Percentiles rank a stretch among this genome's conserved stretches.
These are phyloP conservation scores for Mesembryanthemum crystallinum DNA, from an alignment of 148 eudicot genomes.

Conservation along the genomic window DNA sequence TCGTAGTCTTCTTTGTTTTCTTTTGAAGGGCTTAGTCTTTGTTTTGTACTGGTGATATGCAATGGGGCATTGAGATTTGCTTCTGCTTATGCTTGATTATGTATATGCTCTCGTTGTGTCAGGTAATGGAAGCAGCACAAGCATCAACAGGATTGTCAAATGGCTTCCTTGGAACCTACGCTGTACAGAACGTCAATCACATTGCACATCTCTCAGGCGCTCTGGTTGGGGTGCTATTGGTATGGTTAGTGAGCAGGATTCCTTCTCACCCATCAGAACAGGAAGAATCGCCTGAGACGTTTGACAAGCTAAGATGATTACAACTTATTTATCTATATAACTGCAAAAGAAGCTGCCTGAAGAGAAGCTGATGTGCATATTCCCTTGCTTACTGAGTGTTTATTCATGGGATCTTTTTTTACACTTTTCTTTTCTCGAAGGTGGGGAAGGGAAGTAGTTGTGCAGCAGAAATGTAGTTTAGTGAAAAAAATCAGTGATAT, in stretches of 20 bases:
- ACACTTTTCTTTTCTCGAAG: not conserved
- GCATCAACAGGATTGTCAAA: slow-evolving; percentile 69
- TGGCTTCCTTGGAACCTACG: slow-evolving; percentile 35
- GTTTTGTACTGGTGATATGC: not conserved
- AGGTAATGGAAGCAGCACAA: slow-evolving; percentile 96
- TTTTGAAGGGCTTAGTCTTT: no score
- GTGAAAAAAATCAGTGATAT: not conserved
- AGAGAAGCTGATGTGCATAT: slow-evolving; percentile 8
- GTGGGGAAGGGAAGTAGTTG: not conserved
- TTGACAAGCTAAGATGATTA: slow-evolving; percentile 10
- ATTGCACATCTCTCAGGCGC: slow-evolving; percentile 89
- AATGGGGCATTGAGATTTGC: not conserved
- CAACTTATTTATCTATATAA: not conserved
- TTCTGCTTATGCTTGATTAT: not conserved
- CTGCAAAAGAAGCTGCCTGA: not conserved
- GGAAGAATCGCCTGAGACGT: slow-evolving; percentile 25
- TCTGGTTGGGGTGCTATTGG: slow-evolving; percentile 64
- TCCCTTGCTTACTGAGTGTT: slow-evolving; percentile 2
- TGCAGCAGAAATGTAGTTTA: not conserved
- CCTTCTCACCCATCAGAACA: slow-evolving; percentile 37
- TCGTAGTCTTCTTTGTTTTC: no score
- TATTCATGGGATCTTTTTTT: not conserved
- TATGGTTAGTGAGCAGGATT: slow-evolving; percentile 54
- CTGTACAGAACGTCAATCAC: slow-evolving; percentile 61
- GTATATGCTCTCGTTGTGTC: not conserved